Evolutionary conservation across 176 grass and related monocot genomes (phyloP).

Genomic region (Echinochloa phyllopogon): DNA sequence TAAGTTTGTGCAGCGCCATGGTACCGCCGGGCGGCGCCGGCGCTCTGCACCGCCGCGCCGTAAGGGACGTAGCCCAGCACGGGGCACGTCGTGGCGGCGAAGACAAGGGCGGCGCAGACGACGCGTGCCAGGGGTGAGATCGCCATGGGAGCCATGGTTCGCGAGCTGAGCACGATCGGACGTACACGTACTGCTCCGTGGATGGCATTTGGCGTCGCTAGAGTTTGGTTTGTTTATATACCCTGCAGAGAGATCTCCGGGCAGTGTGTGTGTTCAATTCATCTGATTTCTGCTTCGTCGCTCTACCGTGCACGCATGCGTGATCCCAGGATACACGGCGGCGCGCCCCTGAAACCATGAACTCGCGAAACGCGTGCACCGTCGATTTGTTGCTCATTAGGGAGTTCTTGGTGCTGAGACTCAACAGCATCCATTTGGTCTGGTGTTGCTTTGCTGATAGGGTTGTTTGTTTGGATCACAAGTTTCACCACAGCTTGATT

Average conservation of each 20-base stretch:
- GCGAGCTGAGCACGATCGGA: slow-evolving; percentile 10
- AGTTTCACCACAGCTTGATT: too few relatives aligned
- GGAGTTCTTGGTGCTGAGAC: background rate
- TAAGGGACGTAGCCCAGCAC: slow-evolving; percentile 16
- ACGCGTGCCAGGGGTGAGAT: too few relatives aligned
- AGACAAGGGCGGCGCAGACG: slow-evolving; percentile 8
- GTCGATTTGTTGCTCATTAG: background rate
- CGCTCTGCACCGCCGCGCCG: background rate
- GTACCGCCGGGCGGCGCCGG: background rate
- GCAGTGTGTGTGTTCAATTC: background rate
- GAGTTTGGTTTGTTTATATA: slow-evolving; percentile 17
- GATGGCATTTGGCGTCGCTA: background rate
- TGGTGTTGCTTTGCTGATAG: background rate
- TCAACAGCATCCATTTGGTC: slow-evolving; percentile 15
- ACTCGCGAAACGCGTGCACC: slow-evolving; percentile 21
- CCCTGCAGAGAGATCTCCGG: background rate
- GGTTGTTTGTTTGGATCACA: too few relatives aligned
- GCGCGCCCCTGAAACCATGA: slow-evolving; percentile 4
- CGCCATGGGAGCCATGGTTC: slow-evolving; percentile 7
- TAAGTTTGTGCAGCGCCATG: slow-evolving; percentile 25
- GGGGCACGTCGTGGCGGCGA: background rate
- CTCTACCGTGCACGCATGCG: slow-evolving; percentile 1
- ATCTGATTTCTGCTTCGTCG: background rate
- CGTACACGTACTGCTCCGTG: too few relatives aligned
- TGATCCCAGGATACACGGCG: slow-evolving; percentile 28